Evolutionary conservation across 768 basidiomycete genomes (phyloP).

Genomic region (Termitomyces sp.): DNA sequence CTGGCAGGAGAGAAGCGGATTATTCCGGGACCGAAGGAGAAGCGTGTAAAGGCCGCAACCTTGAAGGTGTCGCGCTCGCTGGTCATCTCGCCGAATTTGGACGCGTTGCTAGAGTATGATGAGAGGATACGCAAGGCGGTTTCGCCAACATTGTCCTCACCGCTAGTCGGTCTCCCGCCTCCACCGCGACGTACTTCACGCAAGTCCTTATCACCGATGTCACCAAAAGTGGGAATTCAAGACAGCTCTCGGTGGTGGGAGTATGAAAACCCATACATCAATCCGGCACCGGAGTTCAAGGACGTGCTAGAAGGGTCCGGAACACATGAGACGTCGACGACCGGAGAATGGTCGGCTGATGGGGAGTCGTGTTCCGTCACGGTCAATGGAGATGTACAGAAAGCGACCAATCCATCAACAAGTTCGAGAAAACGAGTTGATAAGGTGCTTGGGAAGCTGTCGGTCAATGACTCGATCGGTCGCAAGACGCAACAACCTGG

Average conservation of each 20-base stretch:
- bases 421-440: slow-evolving; percentile 11
- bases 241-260: slow-evolving; percentile 4
- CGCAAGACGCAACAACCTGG: not conserved
- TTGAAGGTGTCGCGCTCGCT: slow-evolving; percentile 22
- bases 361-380: slow-evolving; percentile 1
- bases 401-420: slow-evolving; percentile 9
- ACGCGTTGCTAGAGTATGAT: slow-evolving; percentile 55
- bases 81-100: slow-evolving; percentile 53
- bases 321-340: slow-evolving; percentile 7
- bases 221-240: slow-evolving; percentile 8
- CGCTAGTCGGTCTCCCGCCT: slow-evolving; percentile 56
- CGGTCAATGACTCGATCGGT: slow-evolving; percentile 4
- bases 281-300: slow-evolving; percentile 30
- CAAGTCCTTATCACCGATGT: slow-evolving; percentile 15
- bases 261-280: slow-evolving; percentile 38
- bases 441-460: slow-evolving; percentile 12
- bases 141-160: not conserved
- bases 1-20: not conserved
- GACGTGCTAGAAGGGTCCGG: slow-evolving; percentile 5
- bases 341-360: slow-evolving; percentile 10
- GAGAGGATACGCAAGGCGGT: slow-evolving; percentile 34
- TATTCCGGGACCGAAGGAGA: slow-evolving; percentile 1
- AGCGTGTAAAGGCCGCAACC: not conserved
- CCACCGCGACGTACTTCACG: slow-evolving; percentile 22
- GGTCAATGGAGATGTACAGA: not conserved